Conservation (phyloP, 257 asterid genomes). For the Solanum paucissectum region DNA sequence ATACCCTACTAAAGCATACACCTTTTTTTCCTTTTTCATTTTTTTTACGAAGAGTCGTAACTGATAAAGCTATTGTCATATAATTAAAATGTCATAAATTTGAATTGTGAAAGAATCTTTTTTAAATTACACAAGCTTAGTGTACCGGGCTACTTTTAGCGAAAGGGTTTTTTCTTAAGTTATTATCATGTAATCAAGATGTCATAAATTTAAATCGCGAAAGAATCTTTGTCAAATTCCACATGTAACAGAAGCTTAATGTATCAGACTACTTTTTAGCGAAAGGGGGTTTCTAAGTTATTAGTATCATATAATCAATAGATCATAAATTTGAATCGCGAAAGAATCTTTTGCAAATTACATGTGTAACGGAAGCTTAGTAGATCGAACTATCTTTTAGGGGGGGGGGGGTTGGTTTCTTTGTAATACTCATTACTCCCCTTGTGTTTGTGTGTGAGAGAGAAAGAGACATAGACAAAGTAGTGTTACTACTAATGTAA, state of each 20-base stretch:
- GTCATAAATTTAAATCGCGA: not conserved
- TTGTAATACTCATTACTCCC: not conserved
- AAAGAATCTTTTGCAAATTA: not conserved
- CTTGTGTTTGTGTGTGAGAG: not conserved
- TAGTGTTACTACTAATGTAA: not conserved
- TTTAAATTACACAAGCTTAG: too few relatives aligned
- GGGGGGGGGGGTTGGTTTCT: not conserved
- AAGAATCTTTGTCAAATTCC: not conserved
- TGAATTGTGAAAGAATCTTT: not conserved
- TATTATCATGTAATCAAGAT: too few relatives aligned
- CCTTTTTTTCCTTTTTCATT: not conserved
- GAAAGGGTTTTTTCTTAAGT: not conserved
- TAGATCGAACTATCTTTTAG: fast-evolving
- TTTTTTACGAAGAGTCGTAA: not conserved
- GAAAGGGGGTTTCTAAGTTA: not conserved
- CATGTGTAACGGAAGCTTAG: not conserved
- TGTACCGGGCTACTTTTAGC: too few relatives aligned
- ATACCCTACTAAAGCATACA: not conserved
- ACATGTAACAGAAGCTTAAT: too few relatives aligned
- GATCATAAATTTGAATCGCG: not conserved
- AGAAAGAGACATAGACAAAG: not conserved
- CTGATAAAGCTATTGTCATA: not conserved
- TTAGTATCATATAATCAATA: not conserved
- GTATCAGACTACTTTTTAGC: not conserved
- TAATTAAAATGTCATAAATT: not conserved